Percentiles rank a stretch among this genome's conserved stretches.
Conservation (phyloP, 2,329 filamentous ascomycete genomes). For the Metarhizium robertsii region DNA sequence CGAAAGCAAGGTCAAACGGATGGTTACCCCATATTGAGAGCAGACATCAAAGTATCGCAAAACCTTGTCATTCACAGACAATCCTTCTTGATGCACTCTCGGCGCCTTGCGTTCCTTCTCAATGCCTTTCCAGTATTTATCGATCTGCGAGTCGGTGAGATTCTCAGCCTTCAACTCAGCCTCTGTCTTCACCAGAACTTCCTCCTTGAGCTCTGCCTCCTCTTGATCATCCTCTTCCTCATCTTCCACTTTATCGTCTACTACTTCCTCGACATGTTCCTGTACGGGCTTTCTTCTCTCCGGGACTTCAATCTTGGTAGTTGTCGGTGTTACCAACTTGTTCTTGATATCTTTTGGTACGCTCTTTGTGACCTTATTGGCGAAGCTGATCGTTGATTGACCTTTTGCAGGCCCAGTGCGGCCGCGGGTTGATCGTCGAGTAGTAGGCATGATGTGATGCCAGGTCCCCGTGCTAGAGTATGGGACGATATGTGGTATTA, state of each 20-base stretch:
- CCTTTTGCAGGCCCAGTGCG: slow-evolving; percentile 29
- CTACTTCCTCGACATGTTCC: slow-evolving; percentile 8
- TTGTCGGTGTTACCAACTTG: slow-evolving; percentile 23
- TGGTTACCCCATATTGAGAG: slow-evolving; percentile 79
- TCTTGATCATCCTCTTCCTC: slow-evolving; percentile 17
- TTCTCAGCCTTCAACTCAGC: slow-evolving; percentile 51
- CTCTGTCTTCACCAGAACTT: slow-evolving; percentile 34
- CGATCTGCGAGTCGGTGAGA: slow-evolving; percentile 59
- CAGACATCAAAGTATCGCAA: slow-evolving; percentile 88
- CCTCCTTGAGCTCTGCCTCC: slow-evolving; percentile 17
- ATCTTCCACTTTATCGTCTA: slow-evolving; percentile 11
- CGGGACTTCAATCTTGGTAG: slow-evolving; percentile 23
- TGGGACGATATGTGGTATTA: background rate
- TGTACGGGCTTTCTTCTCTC: slow-evolving; percentile 12
- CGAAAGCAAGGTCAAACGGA: background rate
- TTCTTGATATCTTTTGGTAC: slow-evolving; percentile 39
- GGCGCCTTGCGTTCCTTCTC: slow-evolving; percentile 60
- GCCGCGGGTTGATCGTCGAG: slow-evolving; percentile 35
- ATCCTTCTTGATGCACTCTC: slow-evolving; percentile 66
- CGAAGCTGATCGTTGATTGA: slow-evolving; percentile 50
- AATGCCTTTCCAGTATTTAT: slow-evolving; percentile 66
- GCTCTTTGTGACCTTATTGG: slow-evolving; percentile 46
- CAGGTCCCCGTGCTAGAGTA: background rate
- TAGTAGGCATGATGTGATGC: slow-evolving; percentile 33
- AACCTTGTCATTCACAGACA: slow-evolving; percentile 73